Evolutionary conservation across 495 filamentous ascomycete genomes (phyloP).

Genomic region (Neurospora discreta): DNA sequence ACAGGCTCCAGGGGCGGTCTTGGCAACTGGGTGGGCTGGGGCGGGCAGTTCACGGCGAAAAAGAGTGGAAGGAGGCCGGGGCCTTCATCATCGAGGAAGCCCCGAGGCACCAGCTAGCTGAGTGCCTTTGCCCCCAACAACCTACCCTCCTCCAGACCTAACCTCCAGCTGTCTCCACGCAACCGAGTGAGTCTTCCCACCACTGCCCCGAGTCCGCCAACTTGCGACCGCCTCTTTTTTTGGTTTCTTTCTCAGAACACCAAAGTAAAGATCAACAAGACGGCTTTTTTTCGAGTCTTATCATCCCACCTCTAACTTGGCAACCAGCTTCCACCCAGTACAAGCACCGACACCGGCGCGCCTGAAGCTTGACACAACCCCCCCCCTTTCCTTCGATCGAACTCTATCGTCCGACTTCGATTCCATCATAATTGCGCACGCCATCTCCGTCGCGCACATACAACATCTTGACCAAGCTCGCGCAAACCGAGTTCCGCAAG

Average conservation of each 20-base stretch:
- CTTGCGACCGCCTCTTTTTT: background rate
- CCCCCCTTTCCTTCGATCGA: background rate
- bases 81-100: slow-evolving; percentile 16
- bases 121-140: slow-evolving; percentile 9
- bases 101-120: background rate
- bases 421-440: background rate
- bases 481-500: background rate
- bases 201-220: background rate
- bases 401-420: slow-evolving; percentile 1
- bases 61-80: slow-evolving; percentile 4
- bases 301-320: background rate
- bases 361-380: background rate
- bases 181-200: slow-evolving; percentile 11
- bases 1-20: background rate
- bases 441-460: background rate
- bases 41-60: background rate
- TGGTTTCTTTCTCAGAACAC: slow-evolving; percentile 8
- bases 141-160: slow-evolving; percentile 14
- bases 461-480: background rate
- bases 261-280: background rate
- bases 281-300: background rate
- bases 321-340: background rate
- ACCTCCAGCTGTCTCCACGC: slow-evolving; percentile 1
- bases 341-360: background rate
- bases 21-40: background rate